Base-by-base conservation (phyloP, 2,329 filamentous ascomycete species). In the Trichophyton mentagrophytes region DNA sequence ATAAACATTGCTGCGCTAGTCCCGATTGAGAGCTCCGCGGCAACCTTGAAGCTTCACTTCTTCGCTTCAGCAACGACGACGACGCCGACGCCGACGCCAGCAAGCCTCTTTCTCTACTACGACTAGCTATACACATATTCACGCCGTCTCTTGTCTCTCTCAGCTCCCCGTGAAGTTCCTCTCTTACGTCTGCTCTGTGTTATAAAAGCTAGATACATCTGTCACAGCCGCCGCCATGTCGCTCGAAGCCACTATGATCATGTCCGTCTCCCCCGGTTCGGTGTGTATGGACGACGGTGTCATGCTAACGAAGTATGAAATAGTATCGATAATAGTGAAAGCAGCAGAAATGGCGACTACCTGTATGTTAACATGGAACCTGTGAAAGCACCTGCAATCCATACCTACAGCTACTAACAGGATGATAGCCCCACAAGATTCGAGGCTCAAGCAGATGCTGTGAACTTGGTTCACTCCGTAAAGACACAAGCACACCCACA, bases 231-330 rank as follows among this genome's bases (percentile, higher is more conserved):
- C 75, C 85, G 91, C 82, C 72, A 99, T 99, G 93, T 89, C 87
- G 78, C 86, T 99, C 77, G 93, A 99, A 85, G 95, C 93, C 79
- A 95, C 95, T 65, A 97, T 99, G 91, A 89, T 99, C 76, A 86
- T 97, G 82, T 77, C 65, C 61, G 74, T 73, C 64, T 30, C n/a
- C n/a, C 30, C 27, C 13, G 44, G 30, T 61, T 63, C n/a, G 11
- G 59, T 61, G 60, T 68, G 69, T 65, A 70, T 66, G 8, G n/a
- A n/a, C n/a, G 40, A 9, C 17, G 33, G 17, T 11, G 11, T 9
- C 33, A 57, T 57, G 55, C 55, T 57, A 57, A 57, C 36, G n/a
- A 44, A 59, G 61, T 59, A 65, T 60, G 33, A 20, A 62, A 63
- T 68, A 86, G 84, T 74, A 90, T 97, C 71, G 93, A 99, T 83